Base-by-base conservation (phyloP, 345 rosid genomes). In the Eucalyptus lansdowneana region DNA sequence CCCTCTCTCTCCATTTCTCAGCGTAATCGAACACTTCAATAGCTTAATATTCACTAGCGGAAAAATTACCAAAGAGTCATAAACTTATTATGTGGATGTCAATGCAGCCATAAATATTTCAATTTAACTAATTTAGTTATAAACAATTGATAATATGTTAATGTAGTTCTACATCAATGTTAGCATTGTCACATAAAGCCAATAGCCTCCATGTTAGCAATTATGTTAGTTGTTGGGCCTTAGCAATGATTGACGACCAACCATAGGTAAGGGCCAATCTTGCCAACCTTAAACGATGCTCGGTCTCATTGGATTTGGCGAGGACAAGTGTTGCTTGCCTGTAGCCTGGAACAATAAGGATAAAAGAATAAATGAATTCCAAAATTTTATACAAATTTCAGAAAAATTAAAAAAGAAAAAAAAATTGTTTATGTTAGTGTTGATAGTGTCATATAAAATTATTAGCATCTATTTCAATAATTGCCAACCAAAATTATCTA, bases 261-360 rank as follows among this genome's bases (percentile, higher is more conserved):
- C 81, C 81, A 72, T 19, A 34, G 6, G 14, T 0, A 6, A 17
- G 14, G 45, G 44, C 81, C 0, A 37, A 72, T 42, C 80, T 69
- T 3, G 2, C 44, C 24, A 34, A 5, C 44, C 44, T 69, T 6
- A 8, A 34, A 22, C 0, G 1, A 37, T 0, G 1, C 14, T 10
- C 1, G 0, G 0, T 9, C 8, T 37, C 25, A 11, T 11, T 10
- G 2, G 3, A 69, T 69, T 0, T 5, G 2, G 8, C 5, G 0
- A 72, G 3, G 25, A 6, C 5, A 3, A 72, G 7, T 7, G 8
- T 19, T 72, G 45, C 81, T 72, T 6, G 10, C 45, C 2, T 3
- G 4, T 34, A 5, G 3, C 3, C 0, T 4, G 1, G 22, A 72
- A 11, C 5, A 6, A 72, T 3, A 60, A 65, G 31, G 19, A 65